Evolutionary conservation across 2,329 filamentous ascomycete genomes (phyloP), one percentile per base, ranked within the genome.

Genomic region (Xylaria digitata): DNA sequence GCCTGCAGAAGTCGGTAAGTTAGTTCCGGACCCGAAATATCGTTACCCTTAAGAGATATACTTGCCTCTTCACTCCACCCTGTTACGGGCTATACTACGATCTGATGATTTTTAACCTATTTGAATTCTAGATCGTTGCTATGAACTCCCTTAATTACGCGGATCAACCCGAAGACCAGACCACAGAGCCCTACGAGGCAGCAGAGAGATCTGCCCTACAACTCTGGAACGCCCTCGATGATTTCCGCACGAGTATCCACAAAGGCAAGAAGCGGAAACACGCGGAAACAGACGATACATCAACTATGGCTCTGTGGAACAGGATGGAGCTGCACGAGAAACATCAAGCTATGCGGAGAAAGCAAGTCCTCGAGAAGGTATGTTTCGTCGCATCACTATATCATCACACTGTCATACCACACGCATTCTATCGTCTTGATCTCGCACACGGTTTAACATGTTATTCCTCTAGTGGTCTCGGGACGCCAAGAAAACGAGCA

Each of bases 141-240:
- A 87, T 90, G 30, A 97, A 97, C 78, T 91, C 93, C 0, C 83
- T 96, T 46, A 79, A 85, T 1, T 80, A 84, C 0, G 78, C 78
- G 15, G 79, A 84, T 1, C 79, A 80, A 34, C 79, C 84, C 0
- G 78, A 78, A 15, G 79, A 84, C 1, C 79, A 80, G 40, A 77
- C 80, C 15, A 81, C 86, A 77, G 66, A 70, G 50, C 89, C 80
- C 74, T 97, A 84, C 81, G 88, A 85, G 71, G 92, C 92, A 0
- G 94, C 94, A 0, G 95, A 98, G 80, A 87, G 90, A 37, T 94
- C 95, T 0, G 95, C 94, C 0, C 82, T 97, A 65, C 90, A 92
- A 55, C 86, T 99, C 13, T 94, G 95, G 86, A 93, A 91, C 73
- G 92, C 92, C 0, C 88, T 96, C 50, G 91, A 92, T 75, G 83